phyloP scores from a whole-genome alignment of 2,329 filamentous ascomycete genomes.

The Neopestalotiopsis sp. region DNA sequence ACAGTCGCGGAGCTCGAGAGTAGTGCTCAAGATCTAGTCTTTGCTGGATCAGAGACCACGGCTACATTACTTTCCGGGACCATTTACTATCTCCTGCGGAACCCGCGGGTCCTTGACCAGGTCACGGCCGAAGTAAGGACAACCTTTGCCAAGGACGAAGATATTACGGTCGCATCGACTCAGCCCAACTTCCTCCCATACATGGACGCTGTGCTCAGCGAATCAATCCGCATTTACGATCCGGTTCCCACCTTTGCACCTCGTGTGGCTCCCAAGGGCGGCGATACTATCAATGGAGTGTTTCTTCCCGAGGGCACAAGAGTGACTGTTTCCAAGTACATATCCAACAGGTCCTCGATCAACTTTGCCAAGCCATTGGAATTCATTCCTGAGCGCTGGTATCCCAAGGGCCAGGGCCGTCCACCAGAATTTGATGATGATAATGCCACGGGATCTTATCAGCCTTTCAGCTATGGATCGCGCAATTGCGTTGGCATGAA shows the following conservation, averaged over 20 bases:
- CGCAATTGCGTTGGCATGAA: conserved; percentile 24
- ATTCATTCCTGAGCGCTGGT: conserved; percentile 26
- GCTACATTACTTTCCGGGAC: conserved; percentile 22
- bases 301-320: conserved; percentile 22
- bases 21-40: conserved; percentile 2
- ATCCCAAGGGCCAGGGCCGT: conserved; percentile 24
- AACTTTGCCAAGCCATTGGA: conserved; percentile 22
- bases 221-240: conserved; percentile 22
- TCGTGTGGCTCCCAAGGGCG: conserved; percentile 13
- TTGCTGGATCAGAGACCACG: conserved; percentile 17
- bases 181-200: conserved; percentile 12
- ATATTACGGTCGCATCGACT: conserved; percentile 25
- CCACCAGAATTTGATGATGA: background rate
- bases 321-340: conserved; percentile 18
- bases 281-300: conserved; percentile 19
- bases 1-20: conserved; percentile 19
- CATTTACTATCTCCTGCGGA: conserved; percentile 34
- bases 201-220: conserved; percentile 20
- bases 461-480: conserved; percentile 23
- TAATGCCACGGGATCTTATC: conserved; percentile 1
- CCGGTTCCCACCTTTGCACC: conserved; percentile 20
- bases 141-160: conserved; percentile 25
- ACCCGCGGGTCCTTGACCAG: conserved; percentile 27
- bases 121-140: conserved; percentile 29
- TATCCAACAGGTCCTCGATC: conserved; percentile 5